Evolutionary conservation across 768 basidiomycete species (phyloP), one percentile per base, ranked within the genome.

Genomic region (Phallus indusiatus): DNA sequence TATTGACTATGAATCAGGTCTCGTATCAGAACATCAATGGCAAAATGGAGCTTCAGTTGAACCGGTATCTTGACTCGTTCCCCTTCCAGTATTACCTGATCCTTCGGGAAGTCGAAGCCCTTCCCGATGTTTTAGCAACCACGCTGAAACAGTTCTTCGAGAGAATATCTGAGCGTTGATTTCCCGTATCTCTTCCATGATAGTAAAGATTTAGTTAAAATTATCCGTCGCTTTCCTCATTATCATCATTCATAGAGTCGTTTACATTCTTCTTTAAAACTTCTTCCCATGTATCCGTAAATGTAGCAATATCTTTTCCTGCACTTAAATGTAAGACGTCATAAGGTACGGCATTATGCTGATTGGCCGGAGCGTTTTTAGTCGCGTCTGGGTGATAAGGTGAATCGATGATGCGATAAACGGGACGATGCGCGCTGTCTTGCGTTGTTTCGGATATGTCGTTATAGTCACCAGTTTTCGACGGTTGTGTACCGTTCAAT

Each of bases 61-160:
- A 87, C 65, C 82, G 91, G 52, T 98, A 99, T 69, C 73, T 97
- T 64, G 95, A 97, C 68, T 85, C 91, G 2, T 97, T 98, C 80
- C 96, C 96, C 0, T 98, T 98, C 73, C 92, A 97, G 73, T 95
- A 94, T 67, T 98, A 93, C 64, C 87, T 97, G 52, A 85, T 99
- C n/a, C 70, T 99, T 54, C 76, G 94, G 60, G 82, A 88, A 63
- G 91, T 95, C 48, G 93, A 95, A 71, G 85, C 91, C 17, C 73
- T 99, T 37, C 95, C 96, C 2, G 89, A 94, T 57, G 90, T 96
- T 12, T 73, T 99, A 64, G 80, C 89, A 20, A 83, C 84, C 51
- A 96, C 92, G 1, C 72, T 99, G 61, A 87, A 89, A 67, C 94
- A 98, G 70, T 99, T 93, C 69, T 92, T 93, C 64, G 89, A 92